Evolutionary conservation across 2,329 filamentous ascomycete genomes (phyloP).

Genomic region (Botrytis fabae): DNA sequence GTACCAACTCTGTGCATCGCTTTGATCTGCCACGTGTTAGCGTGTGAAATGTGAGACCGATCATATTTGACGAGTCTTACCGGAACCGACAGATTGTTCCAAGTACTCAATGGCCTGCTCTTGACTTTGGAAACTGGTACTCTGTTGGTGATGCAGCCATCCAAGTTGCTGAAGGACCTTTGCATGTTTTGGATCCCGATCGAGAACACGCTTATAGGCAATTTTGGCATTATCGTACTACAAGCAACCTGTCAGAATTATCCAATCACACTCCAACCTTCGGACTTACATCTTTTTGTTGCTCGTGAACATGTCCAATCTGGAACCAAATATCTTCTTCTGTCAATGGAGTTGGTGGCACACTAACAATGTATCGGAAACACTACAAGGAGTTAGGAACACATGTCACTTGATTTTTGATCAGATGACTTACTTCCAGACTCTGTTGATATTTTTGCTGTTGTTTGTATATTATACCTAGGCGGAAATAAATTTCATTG

Average conservation of each 20-base stretch:
- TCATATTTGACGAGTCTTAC: constrained; percentile 53
- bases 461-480: constrained; percentile 99
- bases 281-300: constrained; percentile 89
- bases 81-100: constrained; percentile 91
- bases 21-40: constrained; percentile 67
- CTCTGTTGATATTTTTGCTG: constrained; percentile 92
- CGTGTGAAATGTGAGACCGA: constrained; percentile 31
- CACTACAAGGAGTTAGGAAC: constrained; percentile 58
- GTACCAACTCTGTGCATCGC: constrained; percentile 98
- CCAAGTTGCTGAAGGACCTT: constrained; percentile 98
- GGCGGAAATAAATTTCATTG: constrained; percentile 96
- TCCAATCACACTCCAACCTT: constrained; percentile 12
- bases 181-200: constrained; percentile 92
- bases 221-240: constrained; percentile 91
- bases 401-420: background rate
- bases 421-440: constrained; percentile 68
- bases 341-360: constrained; percentile 86
- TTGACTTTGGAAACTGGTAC: constrained; percentile 85
- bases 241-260: constrained; percentile 37
- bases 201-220: constrained; percentile 89
- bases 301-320: constrained; percentile 97
- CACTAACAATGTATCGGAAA: constrained; percentile 96
- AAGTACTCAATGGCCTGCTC: constrained; percentile 96
- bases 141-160: constrained; percentile 97
- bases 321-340: constrained; percentile 99